Conservation (phyloP, 306 rosid genomes). For the peach (Prunus persica) region Prunus_persica_NCBIv2 NC_034010.1:28655001-28655500, state of each 20-base stretch:
- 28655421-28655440: neutral
- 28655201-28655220: no score
- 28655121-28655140: rapidly evolving
- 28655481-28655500: neutral
- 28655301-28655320: neutral
- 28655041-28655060: no score
- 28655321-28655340: neutral
- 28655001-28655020: neutral
- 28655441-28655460: slow-evolving; percentile 15
- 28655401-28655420: neutral
- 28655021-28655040: no score
- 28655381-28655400: neutral
- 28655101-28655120: rapidly evolving
- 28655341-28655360: neutral
- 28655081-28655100: no score
- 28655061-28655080: no score
- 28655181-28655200: no score
- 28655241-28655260: no score
- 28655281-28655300: neutral
- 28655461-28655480: neutral
- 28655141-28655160: no score
- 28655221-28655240: no score
- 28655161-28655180: no score
- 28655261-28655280: neutral
- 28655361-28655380: neutral